These are phyloP conservation scores for Colletotrichum falcatum DNA, from an alignment of 2,329 filamentous ascomycete species.

Conservation along the genomic window DNA sequence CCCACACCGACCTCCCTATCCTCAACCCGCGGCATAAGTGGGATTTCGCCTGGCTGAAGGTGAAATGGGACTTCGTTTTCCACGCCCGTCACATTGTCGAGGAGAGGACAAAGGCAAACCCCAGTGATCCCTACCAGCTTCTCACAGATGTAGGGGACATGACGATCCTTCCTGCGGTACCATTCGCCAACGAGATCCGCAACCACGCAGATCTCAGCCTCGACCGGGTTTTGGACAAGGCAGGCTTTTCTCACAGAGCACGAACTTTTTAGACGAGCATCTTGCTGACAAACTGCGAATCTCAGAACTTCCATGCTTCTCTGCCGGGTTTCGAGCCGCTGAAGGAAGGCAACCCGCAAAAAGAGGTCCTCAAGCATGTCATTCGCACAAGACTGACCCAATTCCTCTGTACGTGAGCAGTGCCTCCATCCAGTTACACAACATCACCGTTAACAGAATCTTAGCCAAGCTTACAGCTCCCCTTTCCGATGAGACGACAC, in stretches of 20 bases:
- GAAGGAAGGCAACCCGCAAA: constrained; percentile 29
- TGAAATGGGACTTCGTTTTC: constrained; percentile 30
- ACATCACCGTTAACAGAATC: not conserved
- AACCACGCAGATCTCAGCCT: constrained; percentile 37
- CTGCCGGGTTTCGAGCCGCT: constrained; percentile 33
- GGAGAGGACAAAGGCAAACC: constrained; percentile 14
- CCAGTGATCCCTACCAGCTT: constrained; percentile 23
- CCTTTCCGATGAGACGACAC: constrained; percentile 32
- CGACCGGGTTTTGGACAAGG: constrained; percentile 36
- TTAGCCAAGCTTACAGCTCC: constrained; percentile 33
- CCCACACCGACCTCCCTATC: constrained; percentile 13
- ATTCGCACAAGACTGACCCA: constrained; percentile 38
- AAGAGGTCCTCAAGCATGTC: constrained; percentile 28
- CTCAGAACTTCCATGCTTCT: constrained; percentile 28
- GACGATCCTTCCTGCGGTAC: constrained; percentile 33
- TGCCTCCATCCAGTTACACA: too few relatives aligned
- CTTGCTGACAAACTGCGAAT: not conserved
- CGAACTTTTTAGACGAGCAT: too few relatives aligned
- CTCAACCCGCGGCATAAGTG: constrained; percentile 20
- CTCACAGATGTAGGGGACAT: constrained; percentile 32
- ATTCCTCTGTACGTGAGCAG: constrained; percentile 20
- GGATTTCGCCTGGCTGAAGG: constrained; percentile 33
- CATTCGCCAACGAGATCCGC: constrained; percentile 38
- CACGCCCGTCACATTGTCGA: constrained; percentile 9
- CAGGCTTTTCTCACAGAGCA: too few relatives aligned